Evolutionary conservation across 2,329 filamentous ascomycete genomes (phyloP), one percentile per base, ranked within the genome.

Genomic region (Sclerotinia trifoliorum): DNA sequence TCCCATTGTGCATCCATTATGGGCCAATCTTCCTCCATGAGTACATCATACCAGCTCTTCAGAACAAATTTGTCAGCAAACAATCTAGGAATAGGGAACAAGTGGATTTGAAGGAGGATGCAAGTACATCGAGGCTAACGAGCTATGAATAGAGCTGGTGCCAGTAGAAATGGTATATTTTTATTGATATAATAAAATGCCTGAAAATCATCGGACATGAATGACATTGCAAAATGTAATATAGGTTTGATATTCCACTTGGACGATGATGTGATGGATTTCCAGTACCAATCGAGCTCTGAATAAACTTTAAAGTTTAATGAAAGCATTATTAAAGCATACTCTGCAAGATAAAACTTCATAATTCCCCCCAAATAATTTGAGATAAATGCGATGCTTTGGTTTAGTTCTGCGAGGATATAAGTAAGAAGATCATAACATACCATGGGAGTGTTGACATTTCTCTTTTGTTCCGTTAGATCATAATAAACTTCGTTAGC

Each of bases 401-500:
- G 39, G 17, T 24, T 13, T 42, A 39, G 21, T 7, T 17, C 24
- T 39, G 13, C 6, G 10, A 6, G 21, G 15, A 39, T 24, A 7
- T 4, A 24, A 57, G 54, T 24, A 57, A 42, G 5, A 11, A 57
- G 32, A 24, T 17, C 32, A 55, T 17, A 35, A 65, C 62, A 55
- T 29, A 65, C 56, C 65, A 52, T 67, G 1, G 35, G 35, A 5
- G 13, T n/a, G 17, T 11, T n/a, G 19, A 26, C 1, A 29, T 35
- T 1, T 48, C 35, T 67, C 7, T 39, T 15, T 4, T 48, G 56
- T 10, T 63, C 39, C 15, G 74, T 74, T 11, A 68, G 57, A 39
- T 73, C 69, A 29, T 84, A 81, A 80, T 83, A 93, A 11, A 88
- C 86, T 62, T 90, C 85, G 74, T 93, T 93, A 69, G 88, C 90